These are phyloP conservation scores for Xylaria sp. DNA, from an alignment of 2,329 filamentous ascomycete species.

Conservation along the genomic window DNA sequence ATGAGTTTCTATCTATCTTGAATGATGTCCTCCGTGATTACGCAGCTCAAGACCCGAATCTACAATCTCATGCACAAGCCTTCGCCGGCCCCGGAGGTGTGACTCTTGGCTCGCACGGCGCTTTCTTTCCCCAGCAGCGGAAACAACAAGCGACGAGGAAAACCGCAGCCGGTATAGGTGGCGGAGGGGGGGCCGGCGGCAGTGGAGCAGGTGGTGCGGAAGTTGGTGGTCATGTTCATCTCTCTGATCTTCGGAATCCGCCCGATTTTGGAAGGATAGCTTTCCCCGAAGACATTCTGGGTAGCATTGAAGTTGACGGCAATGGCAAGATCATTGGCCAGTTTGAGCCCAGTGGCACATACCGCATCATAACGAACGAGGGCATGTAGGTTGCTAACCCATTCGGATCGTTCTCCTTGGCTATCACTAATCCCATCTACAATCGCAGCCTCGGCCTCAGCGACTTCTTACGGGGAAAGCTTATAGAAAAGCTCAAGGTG, in stretches of 20 bases:
- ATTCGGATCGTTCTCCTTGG: slow-evolving; percentile 3
- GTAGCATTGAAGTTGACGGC: slow-evolving; percentile 72
- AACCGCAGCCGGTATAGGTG: slow-evolving; percentile 47
- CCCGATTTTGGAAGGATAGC: slow-evolving; percentile 75
- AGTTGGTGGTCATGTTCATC: slow-evolving; percentile 71
- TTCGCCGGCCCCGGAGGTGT: slow-evolving; percentile 69
- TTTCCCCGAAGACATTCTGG: slow-evolving; percentile 76
- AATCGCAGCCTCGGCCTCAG: slow-evolving; percentile 62
- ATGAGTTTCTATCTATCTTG: slow-evolving; percentile 67
- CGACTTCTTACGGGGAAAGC: slow-evolving; percentile 64
- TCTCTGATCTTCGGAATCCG: slow-evolving; percentile 72
- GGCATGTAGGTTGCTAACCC: slow-evolving; percentile 67
- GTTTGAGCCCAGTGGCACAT: slow-evolving; percentile 70
- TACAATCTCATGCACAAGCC: slow-evolving; percentile 67
- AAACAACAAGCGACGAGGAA: slow-evolving; percentile 50
- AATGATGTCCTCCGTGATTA: slow-evolving; percentile 66
- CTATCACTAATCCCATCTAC: slow-evolving; percentile 26
- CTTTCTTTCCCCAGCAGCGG: slow-evolving; percentile 59
- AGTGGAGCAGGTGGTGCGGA: slow-evolving; percentile 68
- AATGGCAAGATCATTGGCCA: slow-evolving; percentile 67
- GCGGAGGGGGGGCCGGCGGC: slow-evolving; percentile 54
- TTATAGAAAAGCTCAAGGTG: slow-evolving; percentile 63
- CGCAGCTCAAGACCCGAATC: slow-evolving; percentile 66
- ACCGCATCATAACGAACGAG: slow-evolving; percentile 72
- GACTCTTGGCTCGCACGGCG: slow-evolving; percentile 63